Base-by-base conservation (phyloP, 805 yeast species). In the Cyberlindnera lachancei region DNA sequence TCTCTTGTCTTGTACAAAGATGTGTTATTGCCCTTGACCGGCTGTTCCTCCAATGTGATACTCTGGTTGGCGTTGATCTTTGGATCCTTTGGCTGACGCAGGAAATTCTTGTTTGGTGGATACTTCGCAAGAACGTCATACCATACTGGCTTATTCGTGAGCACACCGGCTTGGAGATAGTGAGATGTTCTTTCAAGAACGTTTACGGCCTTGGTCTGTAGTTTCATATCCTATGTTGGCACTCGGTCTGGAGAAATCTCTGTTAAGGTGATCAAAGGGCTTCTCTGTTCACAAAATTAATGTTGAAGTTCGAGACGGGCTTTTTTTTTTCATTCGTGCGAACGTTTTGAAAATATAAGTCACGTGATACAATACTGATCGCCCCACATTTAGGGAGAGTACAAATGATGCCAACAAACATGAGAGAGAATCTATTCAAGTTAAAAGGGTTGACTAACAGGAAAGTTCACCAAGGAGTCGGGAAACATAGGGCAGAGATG, bases 101-200 rank as follows among this genome's bases (percentile, higher is more conserved):
- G 36, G 44, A 79, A 68, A 44, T 75, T 74, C 38, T 70, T 69
- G 25, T 71, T 63, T 22, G 97, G 97, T 24, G 96, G 96, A 45
- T 79, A 68, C 18, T 77, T 68, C 4, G 84, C 83, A 12, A 92
- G 86, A 6, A 83, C 90, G 41, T 79, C 76, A 58, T 70, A 86
- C 98, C 97, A 92, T 1, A 79, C 79, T 2, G 98, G 98, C 49
- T 81, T 79, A 20, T 68, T 59, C 20, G 58, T 64, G 29, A 86
- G 66, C n/a, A 79, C 62, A 2, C 94, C 90, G 0, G 83, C 70
- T 46, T 66, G 67, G 41, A 90, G 60, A 46, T 77, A 77, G 37
- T 80, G 78, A 2, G 95, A 79, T 0, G 95, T 83, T 49, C 87
- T 73, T 56, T 82, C 82, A 28, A 88, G 70, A 4, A 88, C 82